Percentiles rank a stretch among this genome's conserved stretches.
Evolutionary conservation across 495 filamentous ascomycete genomes (phyloP).

Genomic region (Penicillium pancosmium): DNA sequence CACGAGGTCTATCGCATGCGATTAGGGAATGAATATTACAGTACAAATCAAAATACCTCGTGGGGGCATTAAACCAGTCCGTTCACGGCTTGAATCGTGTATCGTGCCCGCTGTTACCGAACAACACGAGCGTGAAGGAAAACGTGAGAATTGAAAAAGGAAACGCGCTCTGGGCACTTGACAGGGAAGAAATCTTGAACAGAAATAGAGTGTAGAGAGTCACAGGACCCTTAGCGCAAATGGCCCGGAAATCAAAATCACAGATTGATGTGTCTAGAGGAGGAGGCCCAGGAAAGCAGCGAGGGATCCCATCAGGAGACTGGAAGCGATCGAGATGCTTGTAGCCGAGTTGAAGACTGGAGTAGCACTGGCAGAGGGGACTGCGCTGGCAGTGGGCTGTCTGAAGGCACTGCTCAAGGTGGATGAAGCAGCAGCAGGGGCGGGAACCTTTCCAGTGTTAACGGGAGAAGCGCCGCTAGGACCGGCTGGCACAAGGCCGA

Average conservation of each 20-base stretch:
- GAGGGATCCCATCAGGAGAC: constrained; percentile 22
- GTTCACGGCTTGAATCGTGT: constrained; percentile 9
- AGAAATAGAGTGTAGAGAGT: background rate
- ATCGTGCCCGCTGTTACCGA: background rate
- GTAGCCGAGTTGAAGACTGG: constrained; percentile 27
- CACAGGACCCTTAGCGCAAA: background rate
- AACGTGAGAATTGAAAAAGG: constrained; percentile 7
- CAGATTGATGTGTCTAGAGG: constrained; percentile 15
- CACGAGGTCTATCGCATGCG: constrained; percentile 14
- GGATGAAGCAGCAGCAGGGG: constrained; percentile 19
- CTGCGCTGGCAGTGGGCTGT: constrained; percentile 16
- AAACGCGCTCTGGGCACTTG: constrained; percentile 2
- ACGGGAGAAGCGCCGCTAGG: constrained; percentile 24
- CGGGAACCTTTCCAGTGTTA: constrained; percentile 28
- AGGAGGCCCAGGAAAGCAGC: constrained; percentile 23
- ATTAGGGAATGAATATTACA: constrained; percentile 21
- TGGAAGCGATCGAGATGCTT: constrained; percentile 18
- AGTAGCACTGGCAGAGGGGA: constrained; percentile 10
- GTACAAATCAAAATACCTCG: constrained; percentile 17
- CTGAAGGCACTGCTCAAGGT: constrained; percentile 6
- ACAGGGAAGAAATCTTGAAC: constrained; percentile 1
- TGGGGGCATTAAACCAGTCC: constrained; percentile 12
- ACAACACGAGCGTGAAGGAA: constrained; percentile 3
- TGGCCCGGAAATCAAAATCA: background rate
- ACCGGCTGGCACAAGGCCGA: constrained; percentile 32